Conservation (phyloP, 345 rosid species). For the Crucihimalaya himalaica region DNA sequence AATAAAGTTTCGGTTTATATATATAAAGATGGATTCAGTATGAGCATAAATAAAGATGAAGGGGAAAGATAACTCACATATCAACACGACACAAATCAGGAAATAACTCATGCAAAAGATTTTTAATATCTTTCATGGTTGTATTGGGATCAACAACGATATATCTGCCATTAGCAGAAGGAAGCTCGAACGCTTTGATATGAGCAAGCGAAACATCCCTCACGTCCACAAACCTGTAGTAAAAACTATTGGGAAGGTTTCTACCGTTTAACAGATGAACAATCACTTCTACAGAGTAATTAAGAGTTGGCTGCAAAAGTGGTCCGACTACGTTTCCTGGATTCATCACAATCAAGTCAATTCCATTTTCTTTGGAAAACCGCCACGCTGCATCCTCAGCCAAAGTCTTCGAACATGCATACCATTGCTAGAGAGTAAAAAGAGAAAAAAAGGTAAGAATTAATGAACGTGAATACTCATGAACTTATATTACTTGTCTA, state of each 20-base stretch:
- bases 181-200: constrained; percentile 13
- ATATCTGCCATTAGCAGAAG: constrained; percentile 22
- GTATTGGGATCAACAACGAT: not conserved
- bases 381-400: too few relatives aligned
- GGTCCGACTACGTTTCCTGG: constrained; percentile 48
- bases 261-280: constrained; percentile 34
- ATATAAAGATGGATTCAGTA: too few relatives aligned
- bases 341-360: constrained; percentile 43
- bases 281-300: constrained; percentile 19
- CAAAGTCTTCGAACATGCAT: constrained; percentile 42
- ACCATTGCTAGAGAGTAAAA: constrained; percentile 44
- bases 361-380: constrained; percentile 41
- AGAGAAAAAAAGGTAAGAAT: not conserved
- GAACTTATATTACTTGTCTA: not conserved
- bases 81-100: not conserved
- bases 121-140: not conserved
- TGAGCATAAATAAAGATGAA: not conserved
- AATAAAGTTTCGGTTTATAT: not conserved
- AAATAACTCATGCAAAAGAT: not conserved
- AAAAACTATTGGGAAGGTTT: not conserved
- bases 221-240: constrained; percentile 20
- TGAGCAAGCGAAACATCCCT: constrained; percentile 30
- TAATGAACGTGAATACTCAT: not conserved
- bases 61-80: not conserved
- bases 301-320: constrained; percentile 41